Conservation (phyloP, 2,329 filamentous ascomycete genomes). For the Calycina herbarum region DNA sequence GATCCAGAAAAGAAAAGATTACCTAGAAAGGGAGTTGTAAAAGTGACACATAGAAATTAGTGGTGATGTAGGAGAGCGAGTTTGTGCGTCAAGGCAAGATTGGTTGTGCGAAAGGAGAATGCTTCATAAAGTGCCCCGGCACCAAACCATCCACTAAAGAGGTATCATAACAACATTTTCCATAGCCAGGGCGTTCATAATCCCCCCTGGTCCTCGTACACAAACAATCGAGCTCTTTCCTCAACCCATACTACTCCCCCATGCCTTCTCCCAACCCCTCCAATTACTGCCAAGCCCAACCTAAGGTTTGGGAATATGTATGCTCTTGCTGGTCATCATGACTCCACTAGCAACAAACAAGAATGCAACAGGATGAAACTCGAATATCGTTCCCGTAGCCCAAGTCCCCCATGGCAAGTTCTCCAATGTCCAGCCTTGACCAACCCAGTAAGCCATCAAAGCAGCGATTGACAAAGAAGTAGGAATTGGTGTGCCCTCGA, state of each 20-base stretch:
- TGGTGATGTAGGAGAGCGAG: too few species aligned
- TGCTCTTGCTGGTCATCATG: constrained; percentile 91
- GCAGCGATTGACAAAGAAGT: constrained; percentile 79
- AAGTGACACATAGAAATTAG: too few species aligned
- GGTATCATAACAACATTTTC: constrained; percentile 25
- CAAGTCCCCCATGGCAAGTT: constrained; percentile 75
- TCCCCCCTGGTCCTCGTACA: not conserved
- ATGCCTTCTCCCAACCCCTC: not conserved
- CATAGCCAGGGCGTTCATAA: constrained; percentile 6
- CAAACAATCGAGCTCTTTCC: not conserved
- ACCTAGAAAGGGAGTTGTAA: too few species aligned
- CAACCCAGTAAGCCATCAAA: constrained; percentile 88
- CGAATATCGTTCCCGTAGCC: constrained; percentile 65
- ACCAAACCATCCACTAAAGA: constrained; percentile 10
- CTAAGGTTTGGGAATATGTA: constrained; percentile 89
- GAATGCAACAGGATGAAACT: constrained; percentile 80
- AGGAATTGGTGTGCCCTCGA: constrained; percentile 95
- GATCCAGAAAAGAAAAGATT: too few species aligned
- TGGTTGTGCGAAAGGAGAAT: not conserved
- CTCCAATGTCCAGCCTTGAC: constrained; percentile 75
- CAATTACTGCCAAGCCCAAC: not conserved
- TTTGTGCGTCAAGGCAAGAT: not conserved
- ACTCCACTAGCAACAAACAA: constrained; percentile 89
- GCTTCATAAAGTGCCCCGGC: constrained; percentile 7
- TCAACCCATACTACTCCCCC: not conserved